Evolutionary conservation across 306 rosid species (phyloP), one percentile per base, ranked within the genome.

Genomic region (Pyrus communis): DNA sequence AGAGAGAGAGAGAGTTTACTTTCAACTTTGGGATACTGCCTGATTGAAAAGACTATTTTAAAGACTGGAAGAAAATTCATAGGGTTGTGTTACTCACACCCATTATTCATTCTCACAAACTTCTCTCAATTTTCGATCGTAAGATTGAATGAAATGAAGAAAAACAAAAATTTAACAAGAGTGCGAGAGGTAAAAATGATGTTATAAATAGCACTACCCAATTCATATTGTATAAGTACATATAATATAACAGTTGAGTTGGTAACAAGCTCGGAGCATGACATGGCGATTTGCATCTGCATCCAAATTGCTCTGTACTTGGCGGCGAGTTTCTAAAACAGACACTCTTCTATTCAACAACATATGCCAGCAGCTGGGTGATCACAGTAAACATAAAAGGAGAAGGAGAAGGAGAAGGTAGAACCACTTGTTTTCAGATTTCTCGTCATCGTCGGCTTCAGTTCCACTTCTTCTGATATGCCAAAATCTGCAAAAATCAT

Each of bases 381-480:
- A 45, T 35, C 46, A 70, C 71, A 78, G 46, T 35, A 69, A 11
- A 27, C 76, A 63, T n/a, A 31, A 54, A 46, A 22, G 55, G 75
- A 73, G 71, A 69, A 77, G 28, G 55, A 69, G 62, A 74, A 70
- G 43, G 28, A 30, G 40, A 33, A 65, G 68, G 70, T 11, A 69
- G 59, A 64, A 66, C 70, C 68, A 42, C 72, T 70, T 45, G 49
- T 77, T 51, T 40, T 33, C 33, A 70, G 51, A 49, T 31, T 72
- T 10, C 77, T 77, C 72, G 69, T 25, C 69, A 77, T 73, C 71
- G 54, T 71, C 27, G 22, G 71, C 67, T 77, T 21, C 62, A 73
- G 76, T 52, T 67, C 79, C 66, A 81, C 82, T 82, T 86, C 85
- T 80, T 87, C 91, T 71, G 86, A 80, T 87, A 93, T 38, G 92